phyloP scores from a whole-genome alignment of 176 grass and related monocot species.

The Paspalum vaginatum region DNA sequence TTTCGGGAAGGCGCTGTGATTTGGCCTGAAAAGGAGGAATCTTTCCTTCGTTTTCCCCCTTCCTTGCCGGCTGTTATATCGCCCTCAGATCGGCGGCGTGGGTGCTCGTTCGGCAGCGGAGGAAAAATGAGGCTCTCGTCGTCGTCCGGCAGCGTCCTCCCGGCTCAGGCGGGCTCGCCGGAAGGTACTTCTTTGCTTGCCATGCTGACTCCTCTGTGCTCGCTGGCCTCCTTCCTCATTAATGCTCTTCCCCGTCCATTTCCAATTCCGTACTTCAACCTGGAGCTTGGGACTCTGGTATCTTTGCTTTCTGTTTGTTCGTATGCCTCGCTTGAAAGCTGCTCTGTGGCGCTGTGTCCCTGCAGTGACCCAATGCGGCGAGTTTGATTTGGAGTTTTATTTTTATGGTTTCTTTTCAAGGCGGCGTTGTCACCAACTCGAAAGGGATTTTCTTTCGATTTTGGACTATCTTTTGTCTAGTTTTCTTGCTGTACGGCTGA shows the following conservation, averaged over 20 bases:
- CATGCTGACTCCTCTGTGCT: not conserved
- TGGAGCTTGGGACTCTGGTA: constrained; percentile 5
- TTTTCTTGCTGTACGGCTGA: not conserved
- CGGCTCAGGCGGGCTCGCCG: constrained; percentile 45
- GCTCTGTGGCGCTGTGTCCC: constrained; percentile 3
- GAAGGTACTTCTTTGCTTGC: constrained; percentile 45
- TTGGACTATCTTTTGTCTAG: constrained; percentile 12
- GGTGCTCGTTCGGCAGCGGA: not conserved
- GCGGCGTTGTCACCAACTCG: not conserved
- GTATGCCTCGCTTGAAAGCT: constrained; percentile 8
- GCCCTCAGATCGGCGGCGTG: constrained; percentile 40
- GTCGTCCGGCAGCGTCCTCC: constrained; percentile 46
- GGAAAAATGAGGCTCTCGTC: constrained; percentile 59
- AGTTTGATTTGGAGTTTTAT: constrained; percentile 23
- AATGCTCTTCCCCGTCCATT: constrained; percentile 32
- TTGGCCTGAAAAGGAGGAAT: constrained; percentile 66
- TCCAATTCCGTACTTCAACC: not conserved
- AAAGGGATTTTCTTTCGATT: not conserved
- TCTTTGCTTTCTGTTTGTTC: not conserved
- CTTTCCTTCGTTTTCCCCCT: constrained; percentile 46
- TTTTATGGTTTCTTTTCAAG: not conserved
- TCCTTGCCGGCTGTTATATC: constrained; percentile 41
- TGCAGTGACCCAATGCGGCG: not conserved
- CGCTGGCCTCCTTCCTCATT: not conserved
- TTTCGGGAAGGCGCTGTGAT: constrained; percentile 67